These are phyloP conservation scores for Atkinsonella texensis DNA, from an alignment of 2,329 filamentous ascomycete species.

Conservation along the genomic window DNA sequence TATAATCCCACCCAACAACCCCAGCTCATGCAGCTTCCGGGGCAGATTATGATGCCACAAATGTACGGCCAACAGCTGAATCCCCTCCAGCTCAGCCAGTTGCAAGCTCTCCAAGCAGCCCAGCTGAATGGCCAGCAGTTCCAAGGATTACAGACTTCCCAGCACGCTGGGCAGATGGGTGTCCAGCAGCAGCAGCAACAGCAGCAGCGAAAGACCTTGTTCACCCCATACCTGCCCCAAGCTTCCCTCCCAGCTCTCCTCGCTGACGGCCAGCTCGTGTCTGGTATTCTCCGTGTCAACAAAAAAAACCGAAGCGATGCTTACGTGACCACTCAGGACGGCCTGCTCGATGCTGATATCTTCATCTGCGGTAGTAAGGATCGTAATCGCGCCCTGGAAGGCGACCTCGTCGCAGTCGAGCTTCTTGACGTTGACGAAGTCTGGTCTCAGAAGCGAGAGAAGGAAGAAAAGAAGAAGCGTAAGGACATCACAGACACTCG, in stretches of 20 bases:
- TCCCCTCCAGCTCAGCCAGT: constrained; percentile 75
- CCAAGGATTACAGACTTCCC: constrained; percentile 54
- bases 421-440: constrained; percentile 96
- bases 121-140: constrained; percentile 70
- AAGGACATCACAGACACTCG: constrained; percentile 96
- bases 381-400: constrained; percentile 90
- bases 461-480: constrained; percentile 99
- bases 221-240: constrained; percentile 94
- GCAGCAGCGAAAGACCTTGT: constrained; percentile 94
- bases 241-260: constrained; percentile 84
- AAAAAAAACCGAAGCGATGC: constrained; percentile 99
- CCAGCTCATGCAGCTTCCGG: constrained; percentile 75
- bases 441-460: constrained; percentile 97
- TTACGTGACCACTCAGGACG: constrained; percentile 88
- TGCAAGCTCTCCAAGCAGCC: constrained; percentile 84
- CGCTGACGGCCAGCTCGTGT: constrained; percentile 84
- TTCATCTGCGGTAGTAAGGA: constrained; percentile 99
- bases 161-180: constrained; percentile 57
- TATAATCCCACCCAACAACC: constrained; percentile 63
- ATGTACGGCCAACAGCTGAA: constrained; percentile 86
- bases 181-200: constrained; percentile 53
- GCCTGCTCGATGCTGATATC: constrained; percentile 84
- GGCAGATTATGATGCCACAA: constrained; percentile 75
- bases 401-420: constrained; percentile 90
- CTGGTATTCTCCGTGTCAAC: constrained; percentile 93